Percentiles rank a stretch among this genome's conserved stretches.
Evolutionary conservation across 208 protist species (phyloP).

Genomic region (Trypanosoma avium): DNA sequence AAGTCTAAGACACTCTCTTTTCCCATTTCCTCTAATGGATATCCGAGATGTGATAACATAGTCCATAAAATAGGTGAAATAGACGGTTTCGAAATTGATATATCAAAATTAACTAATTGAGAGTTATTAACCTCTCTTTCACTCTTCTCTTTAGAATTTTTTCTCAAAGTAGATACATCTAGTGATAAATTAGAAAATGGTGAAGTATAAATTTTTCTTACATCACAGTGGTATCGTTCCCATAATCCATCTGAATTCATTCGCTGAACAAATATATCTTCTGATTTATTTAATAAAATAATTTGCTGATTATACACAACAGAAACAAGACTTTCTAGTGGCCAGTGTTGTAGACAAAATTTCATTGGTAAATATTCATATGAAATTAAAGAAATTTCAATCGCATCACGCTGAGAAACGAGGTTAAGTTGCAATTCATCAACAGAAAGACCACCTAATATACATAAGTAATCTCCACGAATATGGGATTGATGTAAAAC

Average conservation of each 20-base stretch:
- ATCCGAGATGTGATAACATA: background rate
- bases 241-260: background rate
- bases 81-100: background rate
- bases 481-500: slow-evolving; percentile 19
- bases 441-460: slow-evolving; percentile 12
- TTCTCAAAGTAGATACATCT: background rate
- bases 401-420: slow-evolving; percentile 1
- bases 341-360: slow-evolving; percentile 19
- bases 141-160: background rate
- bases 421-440: slow-evolving; percentile 12
- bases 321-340: background rate
- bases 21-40: background rate
- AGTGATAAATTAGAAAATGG: too few species aligned
- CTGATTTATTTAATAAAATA: slow-evolving; percentile 15
- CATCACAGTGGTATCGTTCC: slow-evolving; percentile 9
- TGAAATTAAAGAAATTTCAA: slow-evolving; percentile 13
- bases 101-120: too few species aligned
- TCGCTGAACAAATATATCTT: slow-evolving; percentile 14
- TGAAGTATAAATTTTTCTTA: background rate
- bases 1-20: too few species aligned
- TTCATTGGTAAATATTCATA: slow-evolving; percentile 11
- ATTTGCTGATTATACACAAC: slow-evolving; percentile 19
- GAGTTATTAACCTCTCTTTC: too few species aligned
- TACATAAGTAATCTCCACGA: slow-evolving; percentile 6
- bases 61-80: background rate